Conservation (phyloP, 164 flowering plant genomes). For the Chimonanthus salicifolius region DNA sequence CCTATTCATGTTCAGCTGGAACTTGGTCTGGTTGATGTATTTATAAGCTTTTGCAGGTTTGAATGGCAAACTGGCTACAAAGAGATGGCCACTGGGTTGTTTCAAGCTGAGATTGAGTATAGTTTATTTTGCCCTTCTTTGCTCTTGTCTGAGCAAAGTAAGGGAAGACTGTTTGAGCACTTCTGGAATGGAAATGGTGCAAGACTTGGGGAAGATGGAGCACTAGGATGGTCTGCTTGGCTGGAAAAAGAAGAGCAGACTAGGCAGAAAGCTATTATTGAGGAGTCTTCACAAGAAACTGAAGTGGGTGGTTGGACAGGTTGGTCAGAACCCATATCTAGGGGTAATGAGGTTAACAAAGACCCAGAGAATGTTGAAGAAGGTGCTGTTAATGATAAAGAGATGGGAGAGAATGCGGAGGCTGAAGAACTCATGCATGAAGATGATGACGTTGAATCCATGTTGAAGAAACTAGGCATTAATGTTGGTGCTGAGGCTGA, state of each 20-base stretch:
- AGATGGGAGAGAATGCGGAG: conserved; percentile 39
- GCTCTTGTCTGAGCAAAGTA: conserved; percentile 65
- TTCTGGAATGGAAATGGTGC: conserved; percentile 85
- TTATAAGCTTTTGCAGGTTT: conserved; percentile 75
- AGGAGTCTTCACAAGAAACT: conserved; percentile 35
- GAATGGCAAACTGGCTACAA: conserved; percentile 97
- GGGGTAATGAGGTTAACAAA: conserved; percentile 16
- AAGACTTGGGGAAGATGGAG: conserved; percentile 93
- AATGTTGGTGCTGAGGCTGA: conserved; percentile 55
- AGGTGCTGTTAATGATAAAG: conserved; percentile 26
- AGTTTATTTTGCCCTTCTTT: conserved; percentile 81
- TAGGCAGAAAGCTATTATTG: conserved; percentile 50
- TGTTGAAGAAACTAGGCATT: conserved; percentile 75
- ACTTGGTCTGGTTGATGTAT: conserved; percentile 75
- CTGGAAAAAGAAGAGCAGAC: conserved; percentile 82
- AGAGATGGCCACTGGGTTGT: conserved; percentile 84
- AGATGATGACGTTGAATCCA: conserved; percentile 59
- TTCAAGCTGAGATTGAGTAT: conserved; percentile 88
- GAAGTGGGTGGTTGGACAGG: conserved; percentile 96
- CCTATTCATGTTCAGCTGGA: conserved; percentile 46
- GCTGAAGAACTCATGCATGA: conserved; percentile 38
- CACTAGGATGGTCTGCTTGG: conserved; percentile 93
- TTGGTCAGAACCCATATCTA: conserved; percentile 64
- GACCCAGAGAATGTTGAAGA: conserved; percentile 16
- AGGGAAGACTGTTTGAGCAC: conserved; percentile 81